Evolutionary conservation across 345 rosid genomes (phyloP).

Genomic region (Acer campestre): DNA sequence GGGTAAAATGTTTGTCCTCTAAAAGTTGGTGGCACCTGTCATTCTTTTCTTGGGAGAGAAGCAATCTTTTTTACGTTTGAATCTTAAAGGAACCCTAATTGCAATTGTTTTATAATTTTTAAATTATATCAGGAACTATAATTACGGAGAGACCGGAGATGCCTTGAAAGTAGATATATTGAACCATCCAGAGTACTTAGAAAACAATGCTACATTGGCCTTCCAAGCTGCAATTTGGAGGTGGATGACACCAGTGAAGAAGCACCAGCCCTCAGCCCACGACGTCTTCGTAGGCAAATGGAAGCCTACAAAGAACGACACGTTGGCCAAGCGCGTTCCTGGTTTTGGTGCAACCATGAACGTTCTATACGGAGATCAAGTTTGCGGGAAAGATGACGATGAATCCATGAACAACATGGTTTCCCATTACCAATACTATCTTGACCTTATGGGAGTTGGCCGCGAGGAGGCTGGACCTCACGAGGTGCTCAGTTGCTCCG

Average conservation of each 20-base stretch:
- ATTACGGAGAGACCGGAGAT: conserved; percentile 74
- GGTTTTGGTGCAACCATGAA: conserved; percentile 88
- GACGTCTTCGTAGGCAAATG: conserved; percentile 74
- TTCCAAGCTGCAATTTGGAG: conserved; percentile 81
- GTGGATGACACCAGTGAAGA: conserved; percentile 92
- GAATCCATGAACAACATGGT: conserved; percentile 74
- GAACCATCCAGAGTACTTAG: conserved; percentile 71
- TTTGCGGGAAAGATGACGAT: conserved; percentile 63
- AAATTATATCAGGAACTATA: conserved; percentile 67
- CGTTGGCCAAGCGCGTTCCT: conserved; percentile 61
- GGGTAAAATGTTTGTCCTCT: no score
- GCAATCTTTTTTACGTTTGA: neutral
- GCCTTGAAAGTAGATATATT: conserved; percentile 68
- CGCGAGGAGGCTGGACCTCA: conserved; percentile 90
- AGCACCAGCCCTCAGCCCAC: conserved; percentile 76
- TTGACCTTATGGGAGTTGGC: conserved; percentile 83
- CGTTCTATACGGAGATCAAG: conserved; percentile 70
- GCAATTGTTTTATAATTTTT: neutral
- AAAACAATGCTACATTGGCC: conserved; percentile 76
- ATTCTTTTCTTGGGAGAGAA: neutral
- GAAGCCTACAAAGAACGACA: conserved; percentile 88
- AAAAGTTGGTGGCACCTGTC: neutral
- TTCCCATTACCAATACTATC: conserved; percentile 75
- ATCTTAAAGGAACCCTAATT: neutral
- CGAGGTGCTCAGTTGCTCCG: conserved; percentile 69